Base-by-base conservation (phyloP, 352 stramenopile genomes). In the Phytophthora hybrid region DNA sequence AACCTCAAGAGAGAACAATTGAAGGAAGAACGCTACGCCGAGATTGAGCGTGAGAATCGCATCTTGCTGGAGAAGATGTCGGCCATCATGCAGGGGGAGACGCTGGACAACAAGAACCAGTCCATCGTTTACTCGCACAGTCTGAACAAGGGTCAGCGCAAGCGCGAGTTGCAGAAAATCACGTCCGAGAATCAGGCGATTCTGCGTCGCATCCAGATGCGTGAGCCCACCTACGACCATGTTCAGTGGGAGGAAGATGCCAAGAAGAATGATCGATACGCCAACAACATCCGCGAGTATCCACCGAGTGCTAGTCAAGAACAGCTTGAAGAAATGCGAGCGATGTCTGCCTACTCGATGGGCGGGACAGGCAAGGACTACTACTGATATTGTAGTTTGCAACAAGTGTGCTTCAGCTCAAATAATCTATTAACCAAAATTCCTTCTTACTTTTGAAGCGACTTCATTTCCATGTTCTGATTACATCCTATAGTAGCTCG, bases 61-160 rank as follows among this genome's bases (percentile, higher is more conserved):
- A 96, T 99, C 49, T 69, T 99, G 60, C 82, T 99, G 44, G 93
- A 99, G 73, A 99, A 99, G 76, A 99, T 99, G 97, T 98, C 93
- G 13, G 88, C 97, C 66, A 99, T 99, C 74, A 97, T 97, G 90
- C 89, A 96, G 76, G 92, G 81, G 56, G 89, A 96, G 57, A 88
- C 88, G 62, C 74, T 95, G 9, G 90, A 97, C 77, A 95, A 93
- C 81, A 94, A 94, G 73, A 96, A 93, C 65, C 84, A 94, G 56
- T 80, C 90, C 16, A 81, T 94, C 46, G 60, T 59, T 13, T 93
- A 94, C 69, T 79, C 85, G 13, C 87, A 94, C 75, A 96, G 89
- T 70, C 77, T 97, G 46, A 96, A 97, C 81, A 96, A 96, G 49
- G 89, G 82, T 16, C 70, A 81, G 21, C 86, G 89, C 53, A 97